Conservation (phyloP, 148 eudicot genomes). For the Polygonum maritimum region DNA sequence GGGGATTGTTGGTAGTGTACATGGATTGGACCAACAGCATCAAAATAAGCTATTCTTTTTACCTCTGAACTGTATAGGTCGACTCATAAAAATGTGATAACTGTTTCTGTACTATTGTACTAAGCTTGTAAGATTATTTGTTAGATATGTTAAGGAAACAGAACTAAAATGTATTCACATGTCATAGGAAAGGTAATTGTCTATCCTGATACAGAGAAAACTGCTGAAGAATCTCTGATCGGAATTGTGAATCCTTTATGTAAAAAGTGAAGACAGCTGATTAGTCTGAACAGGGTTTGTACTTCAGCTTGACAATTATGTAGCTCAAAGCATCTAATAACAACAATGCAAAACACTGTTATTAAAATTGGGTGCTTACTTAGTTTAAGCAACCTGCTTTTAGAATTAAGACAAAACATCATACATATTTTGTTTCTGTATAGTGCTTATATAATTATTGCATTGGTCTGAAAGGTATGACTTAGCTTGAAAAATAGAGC, state of each 20-base stretch:
- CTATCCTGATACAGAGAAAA: too few species aligned
- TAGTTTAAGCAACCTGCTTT: neutral
- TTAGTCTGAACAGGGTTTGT: too few species aligned
- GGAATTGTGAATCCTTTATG: too few species aligned
- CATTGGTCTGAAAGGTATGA: neutral
- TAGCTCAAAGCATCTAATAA: too few species aligned
- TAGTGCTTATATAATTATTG: neutral
- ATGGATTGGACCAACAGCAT: neutral
- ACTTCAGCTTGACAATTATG: too few species aligned
- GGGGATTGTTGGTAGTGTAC: constrained; percentile 26
- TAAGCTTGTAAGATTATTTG: too few species aligned
- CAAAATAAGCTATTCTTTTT: neutral
- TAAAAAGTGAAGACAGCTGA: too few species aligned
- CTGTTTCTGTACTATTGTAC: too few species aligned
- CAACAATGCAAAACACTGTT: neutral
- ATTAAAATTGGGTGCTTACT: neutral
- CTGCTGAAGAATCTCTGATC: too few species aligned
- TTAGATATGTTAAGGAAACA: too few species aligned
- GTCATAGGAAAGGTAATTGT: too few species aligned
- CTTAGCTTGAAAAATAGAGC: neutral
- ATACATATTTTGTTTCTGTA: neutral
- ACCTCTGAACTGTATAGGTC: neutral
- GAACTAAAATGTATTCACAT: too few species aligned
- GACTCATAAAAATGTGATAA: neutral
- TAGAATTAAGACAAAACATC: neutral